phyloP scores from a whole-genome alignment of 2,329 filamentous ascomycete species.

The Diaporthe citrichinensis region DNA sequence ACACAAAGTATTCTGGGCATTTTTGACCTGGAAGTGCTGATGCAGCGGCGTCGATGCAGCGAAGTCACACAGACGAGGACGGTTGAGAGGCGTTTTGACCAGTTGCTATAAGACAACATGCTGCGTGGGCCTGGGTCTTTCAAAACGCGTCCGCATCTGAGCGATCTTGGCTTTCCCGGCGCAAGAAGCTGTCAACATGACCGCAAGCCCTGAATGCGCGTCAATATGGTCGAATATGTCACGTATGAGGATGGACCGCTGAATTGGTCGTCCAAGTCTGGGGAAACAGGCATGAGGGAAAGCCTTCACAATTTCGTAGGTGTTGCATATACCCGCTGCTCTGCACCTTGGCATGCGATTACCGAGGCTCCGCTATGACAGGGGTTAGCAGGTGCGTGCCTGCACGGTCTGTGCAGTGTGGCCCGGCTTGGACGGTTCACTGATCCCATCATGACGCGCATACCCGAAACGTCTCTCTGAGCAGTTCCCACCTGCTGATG shows the following conservation, averaged over 20 bases:
- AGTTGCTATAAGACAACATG: constrained; percentile 32
- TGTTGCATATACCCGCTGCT: not conserved
- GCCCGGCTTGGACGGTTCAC: not conserved
- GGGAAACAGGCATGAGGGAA: not conserved
- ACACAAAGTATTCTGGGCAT: constrained; percentile 70
- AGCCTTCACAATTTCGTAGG: not conserved
- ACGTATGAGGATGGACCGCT: not conserved
- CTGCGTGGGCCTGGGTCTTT: not conserved
- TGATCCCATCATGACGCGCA: constrained; percentile 41
- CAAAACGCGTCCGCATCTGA: constrained; percentile 35
- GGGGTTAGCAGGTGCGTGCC: not conserved
- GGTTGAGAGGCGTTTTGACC: not conserved
- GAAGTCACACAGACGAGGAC: not conserved
- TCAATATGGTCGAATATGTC: not conserved
- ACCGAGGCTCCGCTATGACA: not conserved
- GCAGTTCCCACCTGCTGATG: not conserved
- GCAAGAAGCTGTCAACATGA: constrained; percentile 33
- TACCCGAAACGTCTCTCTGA: constrained; percentile 1
- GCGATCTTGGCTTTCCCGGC: constrained; percentile 28
- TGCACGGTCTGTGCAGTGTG: constrained; percentile 9
- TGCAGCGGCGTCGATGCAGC: constrained; percentile 9
- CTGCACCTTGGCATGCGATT: constrained; percentile 14
- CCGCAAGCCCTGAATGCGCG: constrained; percentile 28
- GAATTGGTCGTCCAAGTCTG: not conserved
- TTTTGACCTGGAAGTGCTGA: constrained; percentile 44